These are phyloP conservation scores for Coemansia pectinata DNA, from an alignment of 192 early-diverging fungal species.

Conservation along the genomic window DNA sequence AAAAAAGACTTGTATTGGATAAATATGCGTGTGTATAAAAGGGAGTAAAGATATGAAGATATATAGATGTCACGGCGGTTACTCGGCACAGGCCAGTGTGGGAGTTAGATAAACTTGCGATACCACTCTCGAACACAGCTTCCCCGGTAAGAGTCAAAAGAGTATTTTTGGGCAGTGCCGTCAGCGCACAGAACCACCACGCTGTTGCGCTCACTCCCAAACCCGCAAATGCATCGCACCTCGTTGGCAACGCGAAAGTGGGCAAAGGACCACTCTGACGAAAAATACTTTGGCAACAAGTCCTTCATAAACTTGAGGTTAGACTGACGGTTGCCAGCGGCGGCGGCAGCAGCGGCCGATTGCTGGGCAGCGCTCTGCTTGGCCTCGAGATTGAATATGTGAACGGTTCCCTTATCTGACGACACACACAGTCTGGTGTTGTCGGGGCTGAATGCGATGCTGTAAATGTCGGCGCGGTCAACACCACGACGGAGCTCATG, in stretches of 20 bases:
- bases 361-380: slow-evolving; percentile 19
- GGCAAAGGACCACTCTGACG: slow-evolving; percentile 92
- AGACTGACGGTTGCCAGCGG: slow-evolving; percentile 57
- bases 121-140: slow-evolving; percentile 55
- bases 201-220: slow-evolving; percentile 75
- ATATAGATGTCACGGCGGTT: background rate
- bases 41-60: background rate
- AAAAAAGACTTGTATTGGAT: background rate
- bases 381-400: slow-evolving; percentile 85
- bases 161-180: slow-evolving; percentile 83
- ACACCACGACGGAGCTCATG: slow-evolving; percentile 87
- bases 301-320: slow-evolving; percentile 75
- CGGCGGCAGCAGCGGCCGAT: slow-evolving; percentile 17
- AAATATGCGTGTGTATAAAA: background rate
- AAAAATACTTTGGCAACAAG: slow-evolving; percentile 90
- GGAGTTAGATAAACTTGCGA: slow-evolving; percentile 47
- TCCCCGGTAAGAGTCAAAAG: slow-evolving; percentile 68
- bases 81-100: background rate
- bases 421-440: slow-evolving; percentile 79
- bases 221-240: slow-evolving; percentile 78
- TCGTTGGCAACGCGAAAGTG: slow-evolving; percentile 78
- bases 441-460: slow-evolving; percentile 83
- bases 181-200: slow-evolving; percentile 85
- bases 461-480: slow-evolving; percentile 86
- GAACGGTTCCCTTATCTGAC: slow-evolving; percentile 91